Conservation (phyloP, 371 early-diverging fungal species). For the Mucor ambiguus region DNA sequence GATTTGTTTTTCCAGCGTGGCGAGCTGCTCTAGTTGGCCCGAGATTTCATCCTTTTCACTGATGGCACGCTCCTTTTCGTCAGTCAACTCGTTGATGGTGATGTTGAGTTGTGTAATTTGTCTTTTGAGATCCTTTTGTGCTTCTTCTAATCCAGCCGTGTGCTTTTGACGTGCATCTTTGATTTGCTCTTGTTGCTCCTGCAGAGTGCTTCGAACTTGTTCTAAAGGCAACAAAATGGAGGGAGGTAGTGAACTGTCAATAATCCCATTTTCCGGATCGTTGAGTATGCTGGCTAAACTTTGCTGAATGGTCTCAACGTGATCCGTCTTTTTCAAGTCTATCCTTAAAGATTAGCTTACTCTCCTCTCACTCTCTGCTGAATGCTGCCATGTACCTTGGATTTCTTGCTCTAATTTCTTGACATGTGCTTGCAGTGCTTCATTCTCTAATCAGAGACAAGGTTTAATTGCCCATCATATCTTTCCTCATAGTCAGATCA, state of each 20-base stretch:
- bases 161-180: not conserved
- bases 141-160: slow-evolving; percentile 11
- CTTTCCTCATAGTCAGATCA: too few species aligned
- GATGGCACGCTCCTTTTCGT: slow-evolving; percentile 40
- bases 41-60: slow-evolving; percentile 38
- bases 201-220: slow-evolving; percentile 28
- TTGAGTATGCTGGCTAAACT: slow-evolving; percentile 27
- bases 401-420: slow-evolving; percentile 13
- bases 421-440: slow-evolving; percentile 1
- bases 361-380: not conserved
- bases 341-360: not conserved
- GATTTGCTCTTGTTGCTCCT: slow-evolving; percentile 12
- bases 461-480: not conserved
- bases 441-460: not conserved
- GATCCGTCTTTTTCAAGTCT: slow-evolving; percentile 5
- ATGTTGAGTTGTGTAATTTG: slow-evolving; percentile 45
- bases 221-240: slow-evolving; percentile 32
- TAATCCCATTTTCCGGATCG: slow-evolving; percentile 32
- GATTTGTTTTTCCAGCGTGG: not conserved
- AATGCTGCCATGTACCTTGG: slow-evolving; percentile 7
- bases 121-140: slow-evolving; percentile 36
- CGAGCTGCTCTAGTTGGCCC: slow-evolving; percentile 3
- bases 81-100: slow-evolving; percentile 34
- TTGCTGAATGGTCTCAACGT: slow-evolving; percentile 14
- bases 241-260: slow-evolving; percentile 37